Evolutionary conservation across 2,329 filamentous ascomycete species (phyloP).

Genomic region (Parascedosporium putredinis): DNA sequence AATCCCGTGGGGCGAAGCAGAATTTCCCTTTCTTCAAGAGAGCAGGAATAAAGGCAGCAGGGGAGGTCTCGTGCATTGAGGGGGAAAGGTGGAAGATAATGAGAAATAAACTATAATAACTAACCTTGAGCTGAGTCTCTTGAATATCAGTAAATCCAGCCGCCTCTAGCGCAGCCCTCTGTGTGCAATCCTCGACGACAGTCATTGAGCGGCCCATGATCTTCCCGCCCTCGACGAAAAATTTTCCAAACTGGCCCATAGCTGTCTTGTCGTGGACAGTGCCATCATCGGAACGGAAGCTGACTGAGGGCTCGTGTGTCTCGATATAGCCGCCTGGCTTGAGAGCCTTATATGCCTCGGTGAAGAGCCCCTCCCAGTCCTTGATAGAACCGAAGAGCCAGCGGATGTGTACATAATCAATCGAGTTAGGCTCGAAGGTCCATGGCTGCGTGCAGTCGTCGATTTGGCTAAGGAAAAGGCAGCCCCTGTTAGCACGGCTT

Average conservation of each 20-base stretch:
- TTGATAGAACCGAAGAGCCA: constrained; percentile 44
- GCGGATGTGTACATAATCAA: constrained; percentile 52
- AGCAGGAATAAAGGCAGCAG: not conserved
- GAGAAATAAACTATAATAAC: not conserved
- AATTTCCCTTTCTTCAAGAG: too few relatives aligned
- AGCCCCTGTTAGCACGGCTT: too few relatives aligned
- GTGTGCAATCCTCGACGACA: constrained; percentile 13
- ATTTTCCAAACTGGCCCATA: constrained; percentile 16
- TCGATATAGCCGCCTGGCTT: constrained; percentile 40
- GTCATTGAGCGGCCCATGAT: constrained; percentile 19
- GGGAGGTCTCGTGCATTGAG: not conserved
- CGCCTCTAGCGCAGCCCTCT: constrained; percentile 12
- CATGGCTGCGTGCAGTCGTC: constrained; percentile 45
- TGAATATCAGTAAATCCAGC: constrained; percentile 16
- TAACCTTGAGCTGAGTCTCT: constrained; percentile 14
- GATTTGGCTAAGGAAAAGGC: constrained; percentile 27
- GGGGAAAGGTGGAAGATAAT: not conserved
- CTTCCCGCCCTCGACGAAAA: constrained; percentile 18
- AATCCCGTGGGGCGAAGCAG: too few relatives aligned
- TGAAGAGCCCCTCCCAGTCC: constrained; percentile 43
- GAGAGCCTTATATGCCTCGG: constrained; percentile 37
- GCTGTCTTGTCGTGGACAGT: constrained; percentile 17
- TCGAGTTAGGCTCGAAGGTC: constrained; percentile 22
- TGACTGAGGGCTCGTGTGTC: constrained; percentile 16
- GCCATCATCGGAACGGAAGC: constrained; percentile 17